Conservation (phyloP, 2,329 filamentous ascomycete species). For the Fusarium penzigii region DNA sequence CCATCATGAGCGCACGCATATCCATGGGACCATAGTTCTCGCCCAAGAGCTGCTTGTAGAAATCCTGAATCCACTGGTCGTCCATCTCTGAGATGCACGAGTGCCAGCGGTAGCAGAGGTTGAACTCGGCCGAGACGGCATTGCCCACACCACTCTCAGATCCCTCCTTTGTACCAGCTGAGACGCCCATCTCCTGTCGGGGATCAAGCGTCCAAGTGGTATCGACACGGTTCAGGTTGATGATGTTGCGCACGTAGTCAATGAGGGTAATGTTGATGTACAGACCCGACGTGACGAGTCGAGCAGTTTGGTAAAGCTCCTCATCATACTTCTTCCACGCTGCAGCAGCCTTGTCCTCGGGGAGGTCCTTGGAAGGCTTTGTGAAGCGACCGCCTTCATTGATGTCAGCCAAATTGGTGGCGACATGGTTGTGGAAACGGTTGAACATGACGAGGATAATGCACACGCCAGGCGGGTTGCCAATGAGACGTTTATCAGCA, state of each 20-base stretch:
- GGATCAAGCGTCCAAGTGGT: constrained; percentile 83
- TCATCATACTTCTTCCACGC: constrained; percentile 72
- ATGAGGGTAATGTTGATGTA: constrained; percentile 79
- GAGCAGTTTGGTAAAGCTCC: constrained; percentile 76
- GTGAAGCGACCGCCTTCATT: constrained; percentile 82
- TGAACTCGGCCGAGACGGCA: constrained; percentile 85
- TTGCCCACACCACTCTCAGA: constrained; percentile 76
- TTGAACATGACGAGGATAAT: constrained; percentile 78
- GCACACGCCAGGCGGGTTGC: constrained; percentile 71
- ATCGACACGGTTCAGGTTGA: constrained; percentile 60
- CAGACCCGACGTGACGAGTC: constrained; percentile 71
- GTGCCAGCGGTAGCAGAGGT: constrained; percentile 86
- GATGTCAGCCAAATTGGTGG: constrained; percentile 76
- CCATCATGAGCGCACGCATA: constrained; percentile 61
- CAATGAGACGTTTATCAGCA: constrained; percentile 68
- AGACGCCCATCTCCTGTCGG: constrained; percentile 64
- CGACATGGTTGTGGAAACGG: constrained; percentile 85
- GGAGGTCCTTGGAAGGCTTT: constrained; percentile 55
- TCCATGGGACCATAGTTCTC: constrained; percentile 57
- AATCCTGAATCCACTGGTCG: constrained; percentile 75
- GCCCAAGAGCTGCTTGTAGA: constrained; percentile 63
- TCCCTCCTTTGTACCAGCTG: constrained; percentile 53
- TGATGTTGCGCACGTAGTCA: constrained; percentile 78
- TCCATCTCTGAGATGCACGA: constrained; percentile 74
- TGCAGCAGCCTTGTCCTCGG: constrained; percentile 48